Percentiles rank a stretch among this genome's conserved stretches.
Evolutionary conservation across 1,284 basidiomycete species (phyloP).

Genomic region (Ustilago bromivora): DNA sequence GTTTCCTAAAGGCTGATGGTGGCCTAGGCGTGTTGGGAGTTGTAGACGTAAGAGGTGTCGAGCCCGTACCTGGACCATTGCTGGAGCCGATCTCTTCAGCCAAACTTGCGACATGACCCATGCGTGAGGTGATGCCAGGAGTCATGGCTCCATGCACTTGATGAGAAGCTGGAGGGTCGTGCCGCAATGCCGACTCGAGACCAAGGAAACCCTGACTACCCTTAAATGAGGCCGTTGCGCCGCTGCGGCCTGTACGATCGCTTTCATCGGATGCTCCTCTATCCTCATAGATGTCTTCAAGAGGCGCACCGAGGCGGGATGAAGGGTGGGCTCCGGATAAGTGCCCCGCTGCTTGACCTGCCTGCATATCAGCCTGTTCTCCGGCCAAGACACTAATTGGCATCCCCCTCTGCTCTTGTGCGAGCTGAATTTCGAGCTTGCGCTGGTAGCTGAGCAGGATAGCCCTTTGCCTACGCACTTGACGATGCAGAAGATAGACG

Average conservation of each 20-base stretch:
- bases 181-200: slow-evolving; percentile 23
- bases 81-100: slow-evolving; percentile 13
- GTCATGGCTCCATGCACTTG: slow-evolving; percentile 6
- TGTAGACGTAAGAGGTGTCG: slow-evolving; percentile 14
- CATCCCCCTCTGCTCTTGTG: slow-evolving; percentile 25
- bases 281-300: slow-evolving; percentile 37
- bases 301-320: slow-evolving; percentile 17
- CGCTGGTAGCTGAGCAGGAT: slow-evolving; percentile 41
- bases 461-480: slow-evolving; percentile 41
- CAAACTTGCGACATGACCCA: slow-evolving; percentile 16
- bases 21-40: slow-evolving; percentile 8
- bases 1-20: slow-evolving; percentile 19
- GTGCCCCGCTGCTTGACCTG: neutral
- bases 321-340: neutral
- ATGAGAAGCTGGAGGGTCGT: slow-evolving; percentile 15
- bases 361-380: slow-evolving; percentile 11
- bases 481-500: slow-evolving; percentile 40
- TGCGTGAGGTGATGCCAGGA: slow-evolving; percentile 4
- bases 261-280: slow-evolving; percentile 20
- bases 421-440: slow-evolving; percentile 31
- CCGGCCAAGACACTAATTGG: slow-evolving; percentile 17
- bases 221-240: slow-evolving; percentile 20
- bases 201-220: slow-evolving; percentile 26
- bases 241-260: slow-evolving; percentile 21
- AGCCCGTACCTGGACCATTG: slow-evolving; percentile 3